Evolutionary conservation across 2,329 filamentous ascomycete genomes (phyloP), one percentile per base, ranked within the genome.

Genomic region (Pestalotiopsis sp.): DNA sequence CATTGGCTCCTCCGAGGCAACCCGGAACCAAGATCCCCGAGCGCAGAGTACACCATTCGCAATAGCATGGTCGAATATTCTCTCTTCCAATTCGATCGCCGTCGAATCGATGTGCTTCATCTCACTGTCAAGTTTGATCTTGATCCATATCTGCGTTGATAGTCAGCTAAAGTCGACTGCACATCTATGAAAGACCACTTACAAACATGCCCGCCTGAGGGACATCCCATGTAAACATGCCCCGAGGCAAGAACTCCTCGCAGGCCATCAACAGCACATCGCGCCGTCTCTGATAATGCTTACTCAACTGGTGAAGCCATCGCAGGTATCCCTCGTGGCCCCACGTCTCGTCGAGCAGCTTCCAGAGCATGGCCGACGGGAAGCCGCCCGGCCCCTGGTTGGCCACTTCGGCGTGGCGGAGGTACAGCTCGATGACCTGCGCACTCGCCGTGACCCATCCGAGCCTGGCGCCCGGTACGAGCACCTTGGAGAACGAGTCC

Each of bases 201-300:
- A 93, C 91, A 87, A 99, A 99, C 96, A 99, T 99, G 77, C 95
- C 95, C 0, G 94, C 93, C 67, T 86, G 87, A 0, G 95, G 94
- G 0, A 92, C 87, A 30, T 84, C 87, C 94, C 94, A 98, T 78
- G 84, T 89, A 20, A 94, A 91, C 39, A 98, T 84, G 24, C 92
- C 90, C 26, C 78, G 81, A 0, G 94, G 94, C 26, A 98, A 81
- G 73, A 91, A 88, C 70, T 88, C 87, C 79, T 96, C 93, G 76
- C 94, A 98, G 0, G 94, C 94, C 6, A 86, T 84, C 4, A 97
- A 83, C 67, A 99, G 88, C 30, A 88, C 86, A 76, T 98, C 87
- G 66, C 96, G 85, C 69, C 95, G 88, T 72, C 84, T 83, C 1
- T 94, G 95, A 77, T 99, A 99, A 79, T 94, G 89, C 74, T 89